Evolutionary conservation across 768 basidiomycete species (phyloP).

Genomic region (Hemileccinum impolitum): DNA sequence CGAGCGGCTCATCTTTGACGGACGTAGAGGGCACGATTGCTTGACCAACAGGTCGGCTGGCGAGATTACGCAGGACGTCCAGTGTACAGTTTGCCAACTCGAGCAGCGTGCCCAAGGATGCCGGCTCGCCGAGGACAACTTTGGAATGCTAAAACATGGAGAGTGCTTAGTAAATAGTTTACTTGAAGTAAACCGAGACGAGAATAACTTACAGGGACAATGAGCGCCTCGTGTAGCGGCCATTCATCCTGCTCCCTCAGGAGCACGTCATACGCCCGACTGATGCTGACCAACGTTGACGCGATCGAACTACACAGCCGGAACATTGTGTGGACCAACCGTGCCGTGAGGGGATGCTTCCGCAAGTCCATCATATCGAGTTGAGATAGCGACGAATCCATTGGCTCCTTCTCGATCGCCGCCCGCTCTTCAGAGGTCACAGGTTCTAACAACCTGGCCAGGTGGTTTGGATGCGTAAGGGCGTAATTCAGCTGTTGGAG

Average conservation of each 20-base stretch:
- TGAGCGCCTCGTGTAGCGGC: slow-evolving; percentile 62
- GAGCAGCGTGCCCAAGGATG: slow-evolving; percentile 83
- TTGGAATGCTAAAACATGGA: slow-evolving; percentile 65
- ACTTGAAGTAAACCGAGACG: not conserved
- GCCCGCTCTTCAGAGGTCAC: slow-evolving; percentile 71
- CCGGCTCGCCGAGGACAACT: slow-evolving; percentile 75
- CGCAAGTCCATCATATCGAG: slow-evolving; percentile 55
- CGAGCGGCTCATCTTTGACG: slow-evolving; percentile 32
- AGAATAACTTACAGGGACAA: slow-evolving; percentile 60
- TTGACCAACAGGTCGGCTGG: slow-evolving; percentile 58
- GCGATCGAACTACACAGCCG: slow-evolving; percentile 67
- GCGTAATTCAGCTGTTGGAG: slow-evolving; percentile 89
- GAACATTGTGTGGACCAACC: slow-evolving; percentile 70
- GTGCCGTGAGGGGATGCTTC: slow-evolving; percentile 68
- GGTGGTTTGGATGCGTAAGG: slow-evolving; percentile 85
- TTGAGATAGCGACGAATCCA: slow-evolving; percentile 32
- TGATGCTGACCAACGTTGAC: slow-evolving; percentile 65
- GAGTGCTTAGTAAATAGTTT: not conserved
- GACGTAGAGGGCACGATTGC: slow-evolving; percentile 39
- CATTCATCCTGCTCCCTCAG: slow-evolving; percentile 66
- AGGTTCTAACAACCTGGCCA: slow-evolving; percentile 78
- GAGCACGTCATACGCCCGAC: slow-evolving; percentile 66
- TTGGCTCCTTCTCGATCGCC: slow-evolving; percentile 60
- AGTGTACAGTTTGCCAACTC: slow-evolving; percentile 77
- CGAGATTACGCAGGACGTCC: slow-evolving; percentile 68